phyloP scores from a whole-genome alignment of 306 rosid species.

The Cucurbita argyrosperma region DNA sequence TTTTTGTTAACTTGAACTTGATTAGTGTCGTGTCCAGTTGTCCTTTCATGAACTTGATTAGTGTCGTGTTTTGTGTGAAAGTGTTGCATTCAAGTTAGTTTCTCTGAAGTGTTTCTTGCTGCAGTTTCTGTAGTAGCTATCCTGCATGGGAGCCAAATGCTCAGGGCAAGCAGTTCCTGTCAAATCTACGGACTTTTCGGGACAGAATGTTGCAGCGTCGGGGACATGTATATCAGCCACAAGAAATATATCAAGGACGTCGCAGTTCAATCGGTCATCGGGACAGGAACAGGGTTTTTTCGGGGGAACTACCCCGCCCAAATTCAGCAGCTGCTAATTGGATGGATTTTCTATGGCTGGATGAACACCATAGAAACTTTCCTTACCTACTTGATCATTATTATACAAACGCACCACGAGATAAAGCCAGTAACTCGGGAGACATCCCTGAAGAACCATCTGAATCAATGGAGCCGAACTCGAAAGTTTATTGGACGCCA shows the following conservation, averaged over 20 bases:
- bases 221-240: slow-evolving; percentile 29
- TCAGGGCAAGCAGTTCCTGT: slow-evolving; percentile 45
- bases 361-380: slow-evolving; percentile 37
- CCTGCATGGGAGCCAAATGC: slow-evolving; percentile 75
- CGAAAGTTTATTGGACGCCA: slow-evolving; percentile 37
- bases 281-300: slow-evolving; percentile 23
- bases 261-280: slow-evolving; percentile 23
- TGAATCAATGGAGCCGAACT: slow-evolving; percentile 21
- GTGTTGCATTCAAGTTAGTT: not conserved
- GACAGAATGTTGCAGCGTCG: slow-evolving; percentile 38
- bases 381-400: slow-evolving; percentile 81
- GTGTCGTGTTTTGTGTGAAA: not conserved
- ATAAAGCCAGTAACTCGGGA: not conserved
- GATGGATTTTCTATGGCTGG: slow-evolving; percentile 43
- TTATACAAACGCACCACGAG: slow-evolving; percentile 41
- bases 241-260: slow-evolving; percentile 32
- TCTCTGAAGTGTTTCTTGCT: not conserved
- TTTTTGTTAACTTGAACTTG: not conserved
- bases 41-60: not conserved
- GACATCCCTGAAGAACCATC: slow-evolving; percentile 23
- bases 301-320: slow-evolving; percentile 28
- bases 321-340: slow-evolving; percentile 29
- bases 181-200: slow-evolving; percentile 45
- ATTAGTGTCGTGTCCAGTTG: not conserved
- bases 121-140: slow-evolving; percentile 74